Conservation (phyloP, 2,329 filamentous ascomycete genomes). For the Polytolypa hystricis region DNA sequence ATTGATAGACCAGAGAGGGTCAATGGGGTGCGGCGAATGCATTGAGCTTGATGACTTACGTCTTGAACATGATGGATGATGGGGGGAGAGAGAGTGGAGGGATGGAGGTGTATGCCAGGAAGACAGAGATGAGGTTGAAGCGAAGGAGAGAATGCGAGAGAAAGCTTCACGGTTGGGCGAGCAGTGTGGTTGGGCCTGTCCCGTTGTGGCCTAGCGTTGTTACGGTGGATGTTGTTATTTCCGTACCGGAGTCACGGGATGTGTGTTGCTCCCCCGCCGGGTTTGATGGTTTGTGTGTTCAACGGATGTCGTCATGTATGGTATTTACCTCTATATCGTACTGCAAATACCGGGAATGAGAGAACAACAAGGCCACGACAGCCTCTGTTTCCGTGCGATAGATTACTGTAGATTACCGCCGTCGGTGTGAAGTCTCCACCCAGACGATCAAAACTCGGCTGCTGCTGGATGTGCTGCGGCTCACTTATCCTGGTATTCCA, state of each 20-base stretch:
- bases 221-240: too few relatives aligned
- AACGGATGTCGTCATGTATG: too few relatives aligned
- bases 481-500: too few relatives aligned
- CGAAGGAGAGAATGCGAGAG: slow-evolving; percentile 18
- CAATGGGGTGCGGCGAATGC: background rate
- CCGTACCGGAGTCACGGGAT: background rate
- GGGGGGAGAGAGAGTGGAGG: slow-evolving; percentile 27
- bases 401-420: too few relatives aligned
- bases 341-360: too few relatives aligned
- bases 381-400: too few relatives aligned
- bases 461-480: too few relatives aligned
- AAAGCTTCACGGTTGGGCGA: slow-evolving; percentile 9
- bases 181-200: background rate
- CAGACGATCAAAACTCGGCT: slow-evolving; percentile 4
- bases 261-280: too few relatives aligned
- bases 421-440: background rate
- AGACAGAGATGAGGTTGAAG: slow-evolving; percentile 20
- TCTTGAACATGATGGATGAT: slow-evolving; percentile 49
- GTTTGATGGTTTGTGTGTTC: too few relatives aligned
- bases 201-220: too few relatives aligned
- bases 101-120: slow-evolving; percentile 17
- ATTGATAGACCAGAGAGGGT: slow-evolving; percentile 2
- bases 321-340: too few relatives aligned
- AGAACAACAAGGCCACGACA: slow-evolving; percentile 3
- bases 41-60: slow-evolving; percentile 34